These are phyloP conservation scores for Candida morakotiae DNA, from an alignment of 805 yeast species.

Conservation along the genomic window DNA sequence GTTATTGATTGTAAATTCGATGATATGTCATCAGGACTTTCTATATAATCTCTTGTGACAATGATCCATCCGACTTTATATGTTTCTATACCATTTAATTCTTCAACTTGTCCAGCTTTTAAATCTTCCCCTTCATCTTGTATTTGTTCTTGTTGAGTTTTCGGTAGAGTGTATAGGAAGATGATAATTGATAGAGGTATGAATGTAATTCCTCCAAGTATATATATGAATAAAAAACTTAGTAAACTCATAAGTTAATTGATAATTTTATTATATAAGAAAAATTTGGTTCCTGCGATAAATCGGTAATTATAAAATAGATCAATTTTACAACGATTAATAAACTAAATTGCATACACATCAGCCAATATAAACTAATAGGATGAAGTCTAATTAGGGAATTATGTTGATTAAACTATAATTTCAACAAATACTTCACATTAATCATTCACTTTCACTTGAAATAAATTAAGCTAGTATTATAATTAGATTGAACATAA, in stretches of 20 bases:
- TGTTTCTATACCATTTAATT: conserved; percentile 63
- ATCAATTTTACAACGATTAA: too few species aligned
- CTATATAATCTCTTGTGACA: conserved; percentile 71
- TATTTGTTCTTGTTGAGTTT: conserved; percentile 16
- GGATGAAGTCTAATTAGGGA: too few species aligned
- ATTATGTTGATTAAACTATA: too few species aligned
- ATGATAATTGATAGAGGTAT: conserved; percentile 52
- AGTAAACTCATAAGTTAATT: not conserved
- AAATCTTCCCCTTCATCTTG: conserved; percentile 11
- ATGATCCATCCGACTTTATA: conserved; percentile 73
- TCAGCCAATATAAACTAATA: too few species aligned
- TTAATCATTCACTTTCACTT: too few species aligned
- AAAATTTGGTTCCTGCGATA: not conserved
- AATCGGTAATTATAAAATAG: not conserved
- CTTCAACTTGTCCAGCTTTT: conserved; percentile 64
- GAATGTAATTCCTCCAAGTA: conserved; percentile 76
- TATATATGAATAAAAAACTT: conserved; percentile 3
- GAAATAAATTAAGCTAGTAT: too few species aligned
- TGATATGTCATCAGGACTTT: conserved; percentile 43
- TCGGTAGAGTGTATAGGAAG: conserved; percentile 39
- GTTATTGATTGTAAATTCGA: conserved; percentile 40
- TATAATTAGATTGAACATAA: too few species aligned
- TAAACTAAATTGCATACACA: too few species aligned
- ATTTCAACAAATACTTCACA: too few species aligned
- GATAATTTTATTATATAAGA: not conserved